Evolutionary conservation across 495 filamentous ascomycete genomes (phyloP).

Genomic region (Saxophila tyrrhenica): DNA sequence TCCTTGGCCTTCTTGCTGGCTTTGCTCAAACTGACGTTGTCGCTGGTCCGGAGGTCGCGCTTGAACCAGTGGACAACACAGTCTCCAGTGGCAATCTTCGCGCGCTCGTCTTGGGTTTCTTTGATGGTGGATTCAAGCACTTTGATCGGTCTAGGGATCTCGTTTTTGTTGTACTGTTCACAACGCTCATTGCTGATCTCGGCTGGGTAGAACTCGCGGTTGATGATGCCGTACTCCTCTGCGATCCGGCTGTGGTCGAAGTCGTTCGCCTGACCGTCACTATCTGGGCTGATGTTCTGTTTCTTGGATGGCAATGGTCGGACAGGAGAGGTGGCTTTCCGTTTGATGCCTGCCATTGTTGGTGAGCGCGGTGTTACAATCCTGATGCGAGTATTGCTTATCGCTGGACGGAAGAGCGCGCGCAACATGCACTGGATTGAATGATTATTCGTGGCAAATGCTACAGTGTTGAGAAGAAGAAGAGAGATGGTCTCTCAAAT

Average conservation of each 20-base stretch:
- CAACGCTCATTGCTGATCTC: slow-evolving; percentile 74
- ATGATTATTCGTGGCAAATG: no score
- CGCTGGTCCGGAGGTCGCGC: slow-evolving; percentile 58
- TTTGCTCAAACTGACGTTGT: slow-evolving; percentile 61
- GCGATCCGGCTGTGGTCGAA: background rate
- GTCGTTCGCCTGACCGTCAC: background rate
- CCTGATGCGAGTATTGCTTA: no score
- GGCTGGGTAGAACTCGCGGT: slow-evolving; percentile 67
- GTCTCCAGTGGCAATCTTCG: slow-evolving; percentile 37
- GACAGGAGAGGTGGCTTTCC: slow-evolving; percentile 5
- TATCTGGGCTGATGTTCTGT: background rate
- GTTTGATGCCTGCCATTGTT: slow-evolving; percentile 4
- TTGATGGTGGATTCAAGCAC: slow-evolving; percentile 22
- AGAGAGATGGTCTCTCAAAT: background rate
- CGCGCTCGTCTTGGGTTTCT: slow-evolving; percentile 20
- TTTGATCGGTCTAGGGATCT: slow-evolving; percentile 55
- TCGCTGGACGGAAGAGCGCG: no score
- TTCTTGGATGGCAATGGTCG: slow-evolving; percentile 3
- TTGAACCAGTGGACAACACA: slow-evolving; percentile 91
- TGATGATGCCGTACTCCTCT: slow-evolving; percentile 16
- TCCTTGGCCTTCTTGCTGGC: slow-evolving; percentile 58
- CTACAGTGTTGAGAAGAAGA: background rate
- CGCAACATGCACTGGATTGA: no score
- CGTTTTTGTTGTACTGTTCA: slow-evolving; percentile 54
- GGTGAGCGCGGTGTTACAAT: background rate